These are phyloP conservation scores for Didymella exigua DNA, from an alignment of 2,329 filamentous ascomycete genomes.

Conservation along the genomic window DNA sequence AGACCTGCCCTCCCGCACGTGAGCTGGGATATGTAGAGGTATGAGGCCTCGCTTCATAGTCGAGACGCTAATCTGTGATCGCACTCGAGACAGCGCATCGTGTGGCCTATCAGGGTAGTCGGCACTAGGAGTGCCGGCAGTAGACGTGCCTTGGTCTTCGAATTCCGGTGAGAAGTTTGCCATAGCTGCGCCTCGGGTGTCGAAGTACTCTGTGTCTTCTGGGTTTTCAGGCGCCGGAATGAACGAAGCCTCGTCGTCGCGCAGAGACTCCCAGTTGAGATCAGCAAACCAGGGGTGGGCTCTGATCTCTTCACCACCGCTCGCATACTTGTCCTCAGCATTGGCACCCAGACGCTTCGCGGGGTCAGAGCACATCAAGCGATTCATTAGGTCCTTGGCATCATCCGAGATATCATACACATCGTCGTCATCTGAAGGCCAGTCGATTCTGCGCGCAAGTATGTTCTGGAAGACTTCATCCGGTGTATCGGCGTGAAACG, in stretches of 20 bases:
- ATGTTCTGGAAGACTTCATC: conserved; percentile 98
- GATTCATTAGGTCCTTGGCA: conserved; percentile 93
- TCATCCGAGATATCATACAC: conserved; percentile 77
- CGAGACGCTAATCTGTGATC: conserved; percentile 79
- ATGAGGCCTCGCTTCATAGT: conserved; percentile 89
- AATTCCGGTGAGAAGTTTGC: conserved; percentile 93
- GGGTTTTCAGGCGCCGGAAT: conserved; percentile 90
- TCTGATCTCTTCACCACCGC: conserved; percentile 89
- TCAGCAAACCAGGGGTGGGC: conserved; percentile 86
- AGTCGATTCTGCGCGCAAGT: conserved; percentile 83
- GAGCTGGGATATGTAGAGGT: conserved; percentile 93
- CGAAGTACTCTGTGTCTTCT: conserved; percentile 98
- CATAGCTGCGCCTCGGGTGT: conserved; percentile 85
- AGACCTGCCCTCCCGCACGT: conserved; percentile 88
- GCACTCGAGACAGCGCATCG: conserved; percentile 87
- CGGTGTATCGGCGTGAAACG: conserved; percentile 87
- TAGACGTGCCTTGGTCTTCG: conserved; percentile 82
- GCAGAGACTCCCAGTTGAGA: conserved; percentile 84
- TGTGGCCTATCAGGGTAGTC: conserved; percentile 91
- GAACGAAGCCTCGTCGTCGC: conserved; percentile 96
- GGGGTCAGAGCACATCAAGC: conserved; percentile 83
- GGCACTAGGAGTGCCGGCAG: conserved; percentile 69
- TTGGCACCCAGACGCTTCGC: conserved; percentile 84
- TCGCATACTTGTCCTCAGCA: conserved; percentile 77
- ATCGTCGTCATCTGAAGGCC: conserved; percentile 84